These are phyloP conservation scores for Rhodocollybia butyracea DNA, from an alignment of 768 basidiomycete genomes.

Conservation along the genomic window DNA sequence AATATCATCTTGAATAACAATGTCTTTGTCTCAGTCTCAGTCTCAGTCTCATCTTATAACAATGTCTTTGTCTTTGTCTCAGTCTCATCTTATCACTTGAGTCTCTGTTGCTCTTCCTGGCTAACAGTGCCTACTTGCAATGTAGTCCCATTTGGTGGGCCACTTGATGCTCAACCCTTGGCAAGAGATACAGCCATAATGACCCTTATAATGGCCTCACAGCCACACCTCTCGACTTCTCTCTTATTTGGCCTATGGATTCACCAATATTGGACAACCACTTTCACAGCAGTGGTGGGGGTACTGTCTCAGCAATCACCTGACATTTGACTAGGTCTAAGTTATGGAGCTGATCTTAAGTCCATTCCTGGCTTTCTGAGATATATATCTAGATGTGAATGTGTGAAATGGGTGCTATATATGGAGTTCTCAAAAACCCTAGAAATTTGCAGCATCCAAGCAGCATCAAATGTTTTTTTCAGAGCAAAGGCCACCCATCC, in stretches of 20 bases:
- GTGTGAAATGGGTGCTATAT: not conserved
- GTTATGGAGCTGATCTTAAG: not conserved
- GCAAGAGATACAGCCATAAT: no score
- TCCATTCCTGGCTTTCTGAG: not conserved
- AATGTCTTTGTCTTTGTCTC: no score
- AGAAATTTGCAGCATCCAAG: not conserved
- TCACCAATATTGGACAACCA: no score
- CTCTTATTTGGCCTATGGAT: no score
- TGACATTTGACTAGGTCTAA: not conserved
- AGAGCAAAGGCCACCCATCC: not conserved
- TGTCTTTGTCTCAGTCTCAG: no score
- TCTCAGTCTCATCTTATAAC: no score
- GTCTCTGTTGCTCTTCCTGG: no score
- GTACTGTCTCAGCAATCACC: not conserved
- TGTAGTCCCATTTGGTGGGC: no score
- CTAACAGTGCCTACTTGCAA: not conserved
- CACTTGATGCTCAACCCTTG: no score
- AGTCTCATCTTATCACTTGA: no score
- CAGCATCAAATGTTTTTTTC: not conserved
- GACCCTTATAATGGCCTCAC: slow-evolving; percentile 8
- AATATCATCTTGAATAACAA: slow-evolving; percentile 83
- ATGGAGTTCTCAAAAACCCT: not conserved
- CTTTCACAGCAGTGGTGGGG: no score
- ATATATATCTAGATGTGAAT: not conserved
- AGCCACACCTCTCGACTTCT: no score